phyloP scores from a whole-genome alignment of 306 rosid species.

The Castanospermum australe region DNA sequence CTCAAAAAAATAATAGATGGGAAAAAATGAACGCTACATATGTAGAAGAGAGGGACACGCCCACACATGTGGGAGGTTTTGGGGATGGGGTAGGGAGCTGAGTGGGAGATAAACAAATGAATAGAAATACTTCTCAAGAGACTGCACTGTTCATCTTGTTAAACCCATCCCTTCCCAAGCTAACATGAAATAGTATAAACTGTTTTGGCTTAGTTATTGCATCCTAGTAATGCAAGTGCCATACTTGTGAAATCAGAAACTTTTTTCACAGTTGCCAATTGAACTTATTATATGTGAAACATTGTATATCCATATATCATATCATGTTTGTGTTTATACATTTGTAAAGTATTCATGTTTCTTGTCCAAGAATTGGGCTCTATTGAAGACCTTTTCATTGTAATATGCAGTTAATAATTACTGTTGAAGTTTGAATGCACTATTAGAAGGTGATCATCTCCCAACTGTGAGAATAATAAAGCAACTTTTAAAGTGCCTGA shows the following conservation, averaged over 20 bases:
- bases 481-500: neutral
- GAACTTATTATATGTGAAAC: neutral
- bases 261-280: neutral
- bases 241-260: neutral
- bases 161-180: no score
- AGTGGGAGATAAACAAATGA: no score
- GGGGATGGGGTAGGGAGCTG: no score
- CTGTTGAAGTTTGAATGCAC: neutral
- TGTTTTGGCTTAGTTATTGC: neutral
- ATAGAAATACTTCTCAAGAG: no score
- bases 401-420: neutral
- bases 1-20: no score
- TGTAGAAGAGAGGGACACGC: no score
- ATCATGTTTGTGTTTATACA: neutral
- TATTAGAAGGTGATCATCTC: neutral
- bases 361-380: neutral
- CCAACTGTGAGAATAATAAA: neutral
- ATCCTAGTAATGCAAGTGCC: neutral
- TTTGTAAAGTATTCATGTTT: neutral
- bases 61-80: no score
- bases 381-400: neutral
- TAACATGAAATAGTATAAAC: neutral
- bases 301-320: no score
- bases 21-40: no score
- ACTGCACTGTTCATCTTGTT: no score